phyloP scores from a whole-genome alignment of 129 eudicot genomes.

The Smallanthus sonchifolius region DNA sequence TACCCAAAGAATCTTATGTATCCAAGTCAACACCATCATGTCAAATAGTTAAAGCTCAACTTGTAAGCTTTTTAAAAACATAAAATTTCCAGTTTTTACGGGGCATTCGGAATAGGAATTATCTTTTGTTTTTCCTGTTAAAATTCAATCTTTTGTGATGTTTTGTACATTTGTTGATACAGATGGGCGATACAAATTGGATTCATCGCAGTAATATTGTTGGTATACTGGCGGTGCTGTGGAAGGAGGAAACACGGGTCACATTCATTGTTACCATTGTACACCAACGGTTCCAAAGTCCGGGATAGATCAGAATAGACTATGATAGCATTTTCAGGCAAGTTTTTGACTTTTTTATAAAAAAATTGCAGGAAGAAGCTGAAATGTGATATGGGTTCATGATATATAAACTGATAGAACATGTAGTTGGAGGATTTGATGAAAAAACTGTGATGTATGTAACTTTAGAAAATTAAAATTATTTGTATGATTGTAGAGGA shows the following conservation, averaged over 20 bases:
- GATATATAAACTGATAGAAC: conserved; percentile 19
- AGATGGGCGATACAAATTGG: conserved; percentile 88
- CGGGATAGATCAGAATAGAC: conserved; percentile 68
- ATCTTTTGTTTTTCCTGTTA: no score
- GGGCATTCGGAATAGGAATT: no score
- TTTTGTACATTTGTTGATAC: conserved; percentile 17
- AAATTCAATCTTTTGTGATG: not conserved
- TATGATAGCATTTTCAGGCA: not conserved
- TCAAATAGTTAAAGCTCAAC: no score
- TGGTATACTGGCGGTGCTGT: conserved; percentile 82
- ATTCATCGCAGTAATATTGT: conserved; percentile 40
- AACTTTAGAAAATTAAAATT: conserved; percentile 31
- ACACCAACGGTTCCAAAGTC: conserved; percentile 45
- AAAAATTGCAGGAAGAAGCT: conserved; percentile 25
- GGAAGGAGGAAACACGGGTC: conserved; percentile 71
- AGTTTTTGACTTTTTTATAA: not conserved
- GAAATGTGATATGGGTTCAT: conserved; percentile 9
- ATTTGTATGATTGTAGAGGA: conserved; percentile 31
- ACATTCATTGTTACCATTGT: conserved; percentile 58
- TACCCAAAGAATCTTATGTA: no score
- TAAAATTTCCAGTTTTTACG: no score
- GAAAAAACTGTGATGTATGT: conserved; percentile 15
- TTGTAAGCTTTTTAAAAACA: no score
- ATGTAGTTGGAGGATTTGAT: not conserved
- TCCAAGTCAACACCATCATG: no score